Percentiles rank a stretch among this genome's conserved stretches.
These are phyloP conservation scores for Anisodus acutangulus DNA, from an alignment of 257 asterid genomes.

Conservation along the genomic window DNA sequence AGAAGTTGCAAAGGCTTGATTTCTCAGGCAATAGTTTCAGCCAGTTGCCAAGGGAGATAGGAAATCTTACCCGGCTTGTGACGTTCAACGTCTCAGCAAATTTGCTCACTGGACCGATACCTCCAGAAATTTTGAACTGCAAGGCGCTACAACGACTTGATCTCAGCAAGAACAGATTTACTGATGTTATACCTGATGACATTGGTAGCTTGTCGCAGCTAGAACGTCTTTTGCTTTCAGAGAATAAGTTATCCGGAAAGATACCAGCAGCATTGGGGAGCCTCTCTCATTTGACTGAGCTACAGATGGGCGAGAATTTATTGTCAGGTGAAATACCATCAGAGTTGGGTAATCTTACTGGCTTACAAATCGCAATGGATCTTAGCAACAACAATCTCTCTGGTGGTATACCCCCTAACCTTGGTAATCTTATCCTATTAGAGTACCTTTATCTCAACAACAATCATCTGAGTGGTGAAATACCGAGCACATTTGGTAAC, in stretches of 20 bases:
- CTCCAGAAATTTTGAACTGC: conserved; percentile 65
- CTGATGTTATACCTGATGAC: conserved; percentile 57
- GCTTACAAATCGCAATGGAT: conserved; percentile 85
- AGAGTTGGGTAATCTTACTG: conserved; percentile 71
- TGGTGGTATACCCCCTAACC: conserved; percentile 76
- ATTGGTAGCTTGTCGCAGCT: conserved; percentile 76
- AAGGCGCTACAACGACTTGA: conserved; percentile 83
- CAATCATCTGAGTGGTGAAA: conserved; percentile 76
- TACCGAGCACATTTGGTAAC: conserved; percentile 78
- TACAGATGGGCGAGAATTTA: conserved; percentile 84
- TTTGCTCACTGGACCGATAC: conserved; percentile 60
- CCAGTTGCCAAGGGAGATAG: conserved; percentile 71
- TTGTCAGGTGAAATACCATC: conserved; percentile 76
- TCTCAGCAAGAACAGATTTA: conserved; percentile 73
- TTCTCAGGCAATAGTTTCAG: conserved; percentile 73
- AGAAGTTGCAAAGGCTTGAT: conserved; percentile 83
- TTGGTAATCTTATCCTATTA: conserved; percentile 75
- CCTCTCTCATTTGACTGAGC: conserved; percentile 81
- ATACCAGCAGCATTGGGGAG: conserved; percentile 80
- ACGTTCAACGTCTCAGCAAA: conserved; percentile 77
- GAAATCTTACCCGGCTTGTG: conserved; percentile 69
- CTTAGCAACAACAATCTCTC: conserved; percentile 78
- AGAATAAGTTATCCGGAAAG: conserved; percentile 65
- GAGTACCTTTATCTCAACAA: conserved; percentile 72
- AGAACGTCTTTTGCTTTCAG: conserved; percentile 75